These are phyloP conservation scores for Themeda triandra DNA, from an alignment of 176 grass and related monocot genomes.

Conservation along the genomic window DNA sequence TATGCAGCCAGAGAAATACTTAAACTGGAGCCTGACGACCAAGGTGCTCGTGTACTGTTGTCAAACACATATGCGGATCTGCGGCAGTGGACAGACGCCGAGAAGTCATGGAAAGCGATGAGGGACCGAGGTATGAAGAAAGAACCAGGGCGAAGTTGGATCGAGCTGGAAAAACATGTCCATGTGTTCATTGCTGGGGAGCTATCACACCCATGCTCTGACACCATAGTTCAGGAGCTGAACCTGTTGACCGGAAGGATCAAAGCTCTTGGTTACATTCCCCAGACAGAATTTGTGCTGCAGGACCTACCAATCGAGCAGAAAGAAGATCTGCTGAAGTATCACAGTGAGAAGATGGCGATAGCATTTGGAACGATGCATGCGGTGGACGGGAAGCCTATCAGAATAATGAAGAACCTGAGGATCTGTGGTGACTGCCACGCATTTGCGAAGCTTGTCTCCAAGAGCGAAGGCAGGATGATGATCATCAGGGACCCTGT, in stretches of 20 bases:
- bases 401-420: constrained; percentile 73
- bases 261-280: constrained; percentile 39
- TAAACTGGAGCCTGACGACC: constrained; percentile 54
- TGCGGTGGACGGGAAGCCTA: constrained; percentile 39
- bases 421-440: constrained; percentile 79
- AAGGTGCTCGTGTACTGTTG: constrained; percentile 52
- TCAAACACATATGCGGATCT: constrained; percentile 68
- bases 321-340: constrained; percentile 61
- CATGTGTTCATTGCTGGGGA: constrained; percentile 73
- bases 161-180: constrained; percentile 52
- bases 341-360: constrained; percentile 68
- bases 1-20: constrained; percentile 62
- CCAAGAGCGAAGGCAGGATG: constrained; percentile 47
- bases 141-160: constrained; percentile 68
- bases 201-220: constrained; percentile 51
- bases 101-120: constrained; percentile 54
- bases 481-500: constrained; percentile 63
- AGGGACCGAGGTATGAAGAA: constrained; percentile 45
- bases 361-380: constrained; percentile 57
- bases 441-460: constrained; percentile 47
- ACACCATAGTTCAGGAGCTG: constrained; percentile 48
- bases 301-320: constrained; percentile 65
- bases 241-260: constrained; percentile 36
- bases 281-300: constrained; percentile 60
- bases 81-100: constrained; percentile 53